Conservation (phyloP, 208 protist species). For the Cochliopodium minus region DNA sequence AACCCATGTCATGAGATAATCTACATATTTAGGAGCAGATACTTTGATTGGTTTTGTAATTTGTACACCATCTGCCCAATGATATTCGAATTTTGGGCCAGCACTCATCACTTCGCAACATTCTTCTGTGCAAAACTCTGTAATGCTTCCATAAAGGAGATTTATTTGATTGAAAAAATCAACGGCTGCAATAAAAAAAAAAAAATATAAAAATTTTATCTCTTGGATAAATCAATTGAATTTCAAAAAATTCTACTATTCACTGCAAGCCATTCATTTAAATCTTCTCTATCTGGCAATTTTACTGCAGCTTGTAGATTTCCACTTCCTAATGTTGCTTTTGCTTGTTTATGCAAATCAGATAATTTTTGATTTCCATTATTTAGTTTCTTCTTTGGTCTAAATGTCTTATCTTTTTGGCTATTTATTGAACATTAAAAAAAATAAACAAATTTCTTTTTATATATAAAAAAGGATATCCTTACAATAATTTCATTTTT, state of each 20-base stretch:
- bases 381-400: too few relatives aligned
- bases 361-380: too few relatives aligned
- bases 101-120: slow-evolving; percentile 85
- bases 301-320: slow-evolving; percentile 76
- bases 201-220: too few relatives aligned
- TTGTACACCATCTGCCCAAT: slow-evolving; percentile 80
- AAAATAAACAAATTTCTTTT: too few relatives aligned
- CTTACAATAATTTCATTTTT: too few relatives aligned
- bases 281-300: slow-evolving; percentile 76
- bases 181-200: too few relatives aligned
- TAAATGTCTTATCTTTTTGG: too few relatives aligned
- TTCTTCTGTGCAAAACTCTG: slow-evolving; percentile 86
- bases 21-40: slow-evolving; percentile 88
- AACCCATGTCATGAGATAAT: slow-evolving; percentile 94
- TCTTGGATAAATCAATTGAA: too few relatives aligned
- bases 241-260: too few relatives aligned
- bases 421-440: too few relatives aligned
- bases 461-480: too few relatives aligned
- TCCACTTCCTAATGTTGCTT: slow-evolving; percentile 35
- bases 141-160: slow-evolving; percentile 89
- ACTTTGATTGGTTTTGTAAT: slow-evolving; percentile 76
- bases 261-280: slow-evolving; percentile 89
- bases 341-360: not conserved
- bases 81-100: slow-evolving; percentile 77
- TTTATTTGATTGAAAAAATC: slow-evolving; percentile 99